Conservation (phyloP, 257 asterid genomes). For the Nicotiana tabacum region DNA sequence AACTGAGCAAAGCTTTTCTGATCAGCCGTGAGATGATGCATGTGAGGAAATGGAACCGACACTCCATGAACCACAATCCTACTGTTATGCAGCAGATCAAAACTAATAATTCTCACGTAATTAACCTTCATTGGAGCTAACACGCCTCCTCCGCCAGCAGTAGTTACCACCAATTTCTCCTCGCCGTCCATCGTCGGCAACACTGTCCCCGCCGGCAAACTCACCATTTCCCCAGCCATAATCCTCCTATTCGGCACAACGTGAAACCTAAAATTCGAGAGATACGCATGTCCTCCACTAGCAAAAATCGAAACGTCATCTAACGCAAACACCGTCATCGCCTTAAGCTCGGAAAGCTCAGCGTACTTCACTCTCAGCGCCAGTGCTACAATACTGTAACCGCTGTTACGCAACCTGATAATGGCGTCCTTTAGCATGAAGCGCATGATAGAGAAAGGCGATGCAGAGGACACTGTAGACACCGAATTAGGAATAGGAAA, state of each 20-base stretch:
- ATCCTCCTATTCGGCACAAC: slow-evolving; percentile 62
- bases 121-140: slow-evolving; percentile 52
- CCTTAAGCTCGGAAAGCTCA: slow-evolving; percentile 47
- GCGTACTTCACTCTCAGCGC: slow-evolving; percentile 54
- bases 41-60: slow-evolving; percentile 54
- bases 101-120: slow-evolving; percentile 42
- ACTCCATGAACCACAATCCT: slow-evolving; percentile 55
- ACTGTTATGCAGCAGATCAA: slow-evolving; percentile 61
- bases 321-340: slow-evolving; percentile 59
- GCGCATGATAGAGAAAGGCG: slow-evolving; percentile 34
- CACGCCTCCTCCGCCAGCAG: slow-evolving; percentile 57
- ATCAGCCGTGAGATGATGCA: slow-evolving; percentile 33
- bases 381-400: slow-evolving; percentile 57
- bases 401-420: slow-evolving; percentile 46
- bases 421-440: slow-evolving; percentile 63
- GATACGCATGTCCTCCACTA: slow-evolving; percentile 44
- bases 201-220: slow-evolving; percentile 35
- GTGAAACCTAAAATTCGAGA: slow-evolving; percentile 54
- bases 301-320: slow-evolving; percentile 56
- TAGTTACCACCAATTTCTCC: slow-evolving; percentile 50
- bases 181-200: slow-evolving; percentile 55
- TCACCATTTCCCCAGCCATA: slow-evolving; percentile 52
- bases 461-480: slow-evolving; percentile 27
- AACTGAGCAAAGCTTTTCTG: slow-evolving; percentile 21
- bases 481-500: neutral